Conservation (phyloP, 495 filamentous ascomycete species). For the Amphirosellinia nigrospora region DNA sequence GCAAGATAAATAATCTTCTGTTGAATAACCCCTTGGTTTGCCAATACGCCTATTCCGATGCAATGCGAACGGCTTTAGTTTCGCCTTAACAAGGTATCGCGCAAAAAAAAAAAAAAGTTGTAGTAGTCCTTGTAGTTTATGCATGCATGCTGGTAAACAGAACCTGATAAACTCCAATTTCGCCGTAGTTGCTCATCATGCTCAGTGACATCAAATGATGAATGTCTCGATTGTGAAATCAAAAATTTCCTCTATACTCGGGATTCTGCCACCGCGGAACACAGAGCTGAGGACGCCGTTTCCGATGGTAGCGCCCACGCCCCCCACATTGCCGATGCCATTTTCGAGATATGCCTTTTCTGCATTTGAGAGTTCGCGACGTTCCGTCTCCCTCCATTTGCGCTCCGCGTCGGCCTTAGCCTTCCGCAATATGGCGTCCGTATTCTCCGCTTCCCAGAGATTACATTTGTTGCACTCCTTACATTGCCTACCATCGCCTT, state of each 20-base stretch:
- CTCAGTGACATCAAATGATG: conserved; percentile 39
- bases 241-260: conserved; percentile 50
- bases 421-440: conserved; percentile 73
- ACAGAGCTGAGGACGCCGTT: conserved; percentile 35
- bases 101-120: neutral
- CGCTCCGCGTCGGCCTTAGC: conserved; percentile 82
- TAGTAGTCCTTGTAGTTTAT: neutral
- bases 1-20: conserved; percentile 16
- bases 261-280: conserved; percentile 41
- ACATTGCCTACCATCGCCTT: conserved; percentile 69
- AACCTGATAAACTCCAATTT: conserved; percentile 13
- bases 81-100: conserved; percentile 25
- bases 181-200: neutral
- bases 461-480: conserved; percentile 85
- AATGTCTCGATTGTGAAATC: conserved; percentile 53
- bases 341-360: conserved; percentile 56
- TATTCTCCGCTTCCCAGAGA: conserved; percentile 86
- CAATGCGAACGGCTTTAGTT: conserved; percentile 24
- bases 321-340: conserved; percentile 39
- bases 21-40: conserved; percentile 22
- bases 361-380: conserved; percentile 52
- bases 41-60: conserved; percentile 25
- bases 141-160: conserved; percentile 2
- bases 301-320: conserved; percentile 20
- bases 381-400: conserved; percentile 77